Conservation (phyloP, 1,139 yeast species). For the Sugiyamaella grinbergsii region DNA sequence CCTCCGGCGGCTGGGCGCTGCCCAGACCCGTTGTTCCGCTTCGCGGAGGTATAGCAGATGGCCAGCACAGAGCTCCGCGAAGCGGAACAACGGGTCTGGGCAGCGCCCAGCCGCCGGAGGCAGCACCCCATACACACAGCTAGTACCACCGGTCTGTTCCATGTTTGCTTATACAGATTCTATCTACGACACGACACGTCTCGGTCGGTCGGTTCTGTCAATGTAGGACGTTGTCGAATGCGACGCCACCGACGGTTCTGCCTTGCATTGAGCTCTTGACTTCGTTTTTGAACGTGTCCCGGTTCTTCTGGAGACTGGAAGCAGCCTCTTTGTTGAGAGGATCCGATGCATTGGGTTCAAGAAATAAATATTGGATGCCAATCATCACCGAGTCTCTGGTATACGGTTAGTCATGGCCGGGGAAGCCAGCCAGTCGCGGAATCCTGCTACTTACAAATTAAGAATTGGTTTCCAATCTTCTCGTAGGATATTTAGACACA, state of each 20-base stretch:
- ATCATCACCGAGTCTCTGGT: conserved; percentile 66
- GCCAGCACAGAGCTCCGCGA: no score
- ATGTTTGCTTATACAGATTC: no score
- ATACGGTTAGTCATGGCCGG: conserved; percentile 10
- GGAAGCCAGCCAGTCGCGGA: neutral
- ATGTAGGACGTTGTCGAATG: conserved; percentile 59
- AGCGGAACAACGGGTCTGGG: no score
- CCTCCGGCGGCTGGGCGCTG: no score
- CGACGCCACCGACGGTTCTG: conserved; percentile 57
- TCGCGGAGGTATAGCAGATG: no score
- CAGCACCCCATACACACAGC: no score
- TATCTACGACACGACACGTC: no score
- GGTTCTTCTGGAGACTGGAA: conserved; percentile 61
- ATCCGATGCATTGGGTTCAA: conserved; percentile 90
- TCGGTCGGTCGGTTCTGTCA: neutral
- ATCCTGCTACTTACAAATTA: conserved; percentile 48
- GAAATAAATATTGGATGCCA: conserved; percentile 80
- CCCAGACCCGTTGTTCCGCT: no score
- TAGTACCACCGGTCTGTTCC: no score
- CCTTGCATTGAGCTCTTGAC: conserved; percentile 76
- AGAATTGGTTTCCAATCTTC: conserved; percentile 98
- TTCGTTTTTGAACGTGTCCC: conserved; percentile 55
- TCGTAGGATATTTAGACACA: conserved; percentile 84
- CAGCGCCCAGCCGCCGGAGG: no score
- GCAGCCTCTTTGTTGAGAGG: conserved; percentile 92